Percentiles rank a stretch among this genome's conserved stretches.
Conservation (phyloP, 2,329 filamentous ascomycete species). For the Xylaria multiplex region DNA sequence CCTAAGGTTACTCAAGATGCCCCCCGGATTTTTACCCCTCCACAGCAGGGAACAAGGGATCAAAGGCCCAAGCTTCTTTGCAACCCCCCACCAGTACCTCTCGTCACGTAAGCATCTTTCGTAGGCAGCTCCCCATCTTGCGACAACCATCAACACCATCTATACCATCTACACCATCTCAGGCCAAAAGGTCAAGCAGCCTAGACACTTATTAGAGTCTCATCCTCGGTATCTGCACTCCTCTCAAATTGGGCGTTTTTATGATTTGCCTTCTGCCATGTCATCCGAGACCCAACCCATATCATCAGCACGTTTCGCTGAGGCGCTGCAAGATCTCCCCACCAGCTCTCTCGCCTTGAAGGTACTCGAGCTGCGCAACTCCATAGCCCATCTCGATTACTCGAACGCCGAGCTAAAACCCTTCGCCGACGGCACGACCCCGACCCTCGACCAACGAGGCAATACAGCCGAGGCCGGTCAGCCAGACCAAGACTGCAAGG, state of each 20-base stretch:
- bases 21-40: constrained; percentile 20
- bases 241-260: neutral
- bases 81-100: constrained; percentile 26
- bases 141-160: constrained; percentile 33
- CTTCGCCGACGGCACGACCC: constrained; percentile 65
- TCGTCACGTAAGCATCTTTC: constrained; percentile 16
- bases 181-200: neutral
- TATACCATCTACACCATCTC: too few relatives aligned
- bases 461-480: constrained; percentile 42
- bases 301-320: constrained; percentile 69
- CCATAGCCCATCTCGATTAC: constrained; percentile 76
- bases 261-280: constrained; percentile 55
- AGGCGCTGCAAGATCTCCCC: constrained; percentile 74
- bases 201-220: neutral
- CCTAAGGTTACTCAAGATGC: neutral
- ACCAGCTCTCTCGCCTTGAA: constrained; percentile 76
- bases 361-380: constrained; percentile 79
- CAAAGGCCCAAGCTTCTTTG: constrained; percentile 38
- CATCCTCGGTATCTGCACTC: neutral
- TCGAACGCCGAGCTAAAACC: constrained; percentile 78
- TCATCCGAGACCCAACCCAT: constrained; percentile 72
- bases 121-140: constrained; percentile 42
- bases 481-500: constrained; percentile 76
- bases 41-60: constrained; percentile 10
- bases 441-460: constrained; percentile 46